Evolutionary conservation across 2,329 filamentous ascomycete genomes (phyloP), one percentile per base, ranked within the genome.

Genomic region (Cryphonectria naterciae): DNA sequence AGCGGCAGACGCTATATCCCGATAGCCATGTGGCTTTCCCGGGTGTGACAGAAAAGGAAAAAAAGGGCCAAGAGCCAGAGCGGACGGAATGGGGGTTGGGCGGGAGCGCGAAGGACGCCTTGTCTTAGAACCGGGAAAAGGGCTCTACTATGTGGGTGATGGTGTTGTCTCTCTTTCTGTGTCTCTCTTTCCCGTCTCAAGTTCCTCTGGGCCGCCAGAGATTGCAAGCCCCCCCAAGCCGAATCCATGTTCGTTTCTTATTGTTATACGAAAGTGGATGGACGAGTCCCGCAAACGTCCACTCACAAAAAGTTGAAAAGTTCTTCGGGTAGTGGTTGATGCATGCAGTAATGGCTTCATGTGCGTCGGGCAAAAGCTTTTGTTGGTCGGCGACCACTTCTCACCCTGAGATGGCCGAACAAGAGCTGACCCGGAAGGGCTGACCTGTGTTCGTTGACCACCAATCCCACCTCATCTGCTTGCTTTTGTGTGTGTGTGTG

Each of bases 261-360:
- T 32, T 32, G 52, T 56, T 6, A 28, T 19, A 28, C 54, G 25
- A 28, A 13, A 28, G 35, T 32, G 52, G 52, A 56, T 13, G 4
- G 25, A 58, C 25, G 28, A n/a, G 15, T 28, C 54, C 54, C 54
- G 54, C 54, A 58, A 58, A 32, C 54, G 15, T 58, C 54, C 54
- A 56, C 4, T 4, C 52, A 56, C 25, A 54, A 28, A 54, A 28
- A n/a, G 2, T 52, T 52, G 52, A 19, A 13, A 60, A 39, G 37
- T 1, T 35, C 22, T 17, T 15, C 64, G 64, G 46, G 7, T 4
- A 37, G 43, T 37, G 49, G 46, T n/a, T n/a, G 49, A 39, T 56
- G 46, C 64, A 66, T 66, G 64, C 64, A 66, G 54, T 54, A 66
- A 66, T 66, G 64, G 64, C 64, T 54, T 49, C 46, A 54, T 52